phyloP scores from a whole-genome alignment of 176 grass and related monocot species.

The Rhynchospora breviuscula region DNA sequence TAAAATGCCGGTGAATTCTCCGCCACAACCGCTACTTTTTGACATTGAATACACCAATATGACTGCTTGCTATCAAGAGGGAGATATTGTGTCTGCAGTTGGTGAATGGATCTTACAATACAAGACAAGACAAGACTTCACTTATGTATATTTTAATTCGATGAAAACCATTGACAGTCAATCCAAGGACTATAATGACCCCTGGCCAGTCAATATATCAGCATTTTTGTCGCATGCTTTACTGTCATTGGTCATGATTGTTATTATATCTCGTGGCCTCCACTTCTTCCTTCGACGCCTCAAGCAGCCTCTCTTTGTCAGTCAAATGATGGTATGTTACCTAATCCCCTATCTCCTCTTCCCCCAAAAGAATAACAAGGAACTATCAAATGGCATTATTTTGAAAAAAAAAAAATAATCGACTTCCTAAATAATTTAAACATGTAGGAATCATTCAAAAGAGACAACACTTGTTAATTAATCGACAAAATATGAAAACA shows the following conservation, averaged over 20 bases:
- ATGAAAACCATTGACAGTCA: neutral
- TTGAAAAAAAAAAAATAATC: neutral
- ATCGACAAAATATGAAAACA: neutral
- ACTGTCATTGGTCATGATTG: neutral
- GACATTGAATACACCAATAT: neutral
- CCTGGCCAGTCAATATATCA: neutral
- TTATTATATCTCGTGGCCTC: neutral
- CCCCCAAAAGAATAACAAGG: neutral
- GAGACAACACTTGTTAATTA: neutral
- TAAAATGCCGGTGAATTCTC: neutral
- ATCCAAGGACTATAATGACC: neutral
- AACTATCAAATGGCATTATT: neutral
- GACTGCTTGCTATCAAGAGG: neutral
- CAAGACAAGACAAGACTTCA: neutral
- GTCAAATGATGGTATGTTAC: conserved; percentile 15
- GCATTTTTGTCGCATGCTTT: conserved; percentile 8
- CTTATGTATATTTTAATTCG: neutral
- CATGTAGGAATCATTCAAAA: neutral
- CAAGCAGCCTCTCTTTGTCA: neutral
- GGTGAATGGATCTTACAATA: conserved; percentile 1
- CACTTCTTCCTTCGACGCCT: neutral
- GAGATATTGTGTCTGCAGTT: neutral
- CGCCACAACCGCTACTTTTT: neutral
- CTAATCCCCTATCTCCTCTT: neutral
- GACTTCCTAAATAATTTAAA: too few species aligned